Evolutionary conservation across 192 early-diverging fungal species (phyloP).

Genomic region (Gaertneriomyces sp.): DNA sequence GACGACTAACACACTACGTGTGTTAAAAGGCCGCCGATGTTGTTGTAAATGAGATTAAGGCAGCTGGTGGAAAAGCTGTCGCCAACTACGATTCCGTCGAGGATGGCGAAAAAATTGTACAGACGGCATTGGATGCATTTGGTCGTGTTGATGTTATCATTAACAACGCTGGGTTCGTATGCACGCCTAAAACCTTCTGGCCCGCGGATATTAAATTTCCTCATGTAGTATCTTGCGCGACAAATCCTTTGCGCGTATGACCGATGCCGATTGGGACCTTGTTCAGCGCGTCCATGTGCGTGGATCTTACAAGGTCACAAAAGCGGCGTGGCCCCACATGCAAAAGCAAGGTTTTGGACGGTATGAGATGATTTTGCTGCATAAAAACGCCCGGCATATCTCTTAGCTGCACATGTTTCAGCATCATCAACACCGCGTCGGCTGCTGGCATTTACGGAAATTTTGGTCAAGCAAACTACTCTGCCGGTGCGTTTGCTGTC

Average conservation of each 20-base stretch:
- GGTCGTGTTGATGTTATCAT: constrained; percentile 93
- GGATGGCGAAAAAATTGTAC: constrained; percentile 96
- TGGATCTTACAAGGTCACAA: constrained; percentile 93
- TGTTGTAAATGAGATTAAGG: constrained; percentile 89
- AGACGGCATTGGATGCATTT: constrained; percentile 92
- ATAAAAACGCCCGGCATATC: neutral
- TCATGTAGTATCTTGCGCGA: constrained; percentile 79
- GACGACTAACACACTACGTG: neutral
- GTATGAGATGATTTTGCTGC: constrained; percentile 14
- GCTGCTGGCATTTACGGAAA: constrained; percentile 99
- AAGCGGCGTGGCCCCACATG: constrained; percentile 96
- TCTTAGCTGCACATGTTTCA: constrained; percentile 13
- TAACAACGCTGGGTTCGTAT: constrained; percentile 87
- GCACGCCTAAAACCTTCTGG: neutral
- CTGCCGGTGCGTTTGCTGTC: constrained; percentile 51
- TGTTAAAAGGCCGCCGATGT: constrained; percentile 74
- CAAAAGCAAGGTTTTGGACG: constrained; percentile 93
- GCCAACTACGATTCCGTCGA: constrained; percentile 98
- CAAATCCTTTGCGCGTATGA: constrained; percentile 94
- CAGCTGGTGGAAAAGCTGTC: constrained; percentile 86
- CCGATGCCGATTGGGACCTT: constrained; percentile 96
- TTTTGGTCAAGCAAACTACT: constrained; percentile 92
- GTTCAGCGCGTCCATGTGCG: constrained; percentile 88
- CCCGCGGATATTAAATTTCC: neutral
- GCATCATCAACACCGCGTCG: constrained; percentile 88